A percentile compares a stretch with the other conserved stretches of the same genome.
phyloP scores from a whole-genome alignment of 179 eudicot species.

The Spinacia oleracea region DNA sequence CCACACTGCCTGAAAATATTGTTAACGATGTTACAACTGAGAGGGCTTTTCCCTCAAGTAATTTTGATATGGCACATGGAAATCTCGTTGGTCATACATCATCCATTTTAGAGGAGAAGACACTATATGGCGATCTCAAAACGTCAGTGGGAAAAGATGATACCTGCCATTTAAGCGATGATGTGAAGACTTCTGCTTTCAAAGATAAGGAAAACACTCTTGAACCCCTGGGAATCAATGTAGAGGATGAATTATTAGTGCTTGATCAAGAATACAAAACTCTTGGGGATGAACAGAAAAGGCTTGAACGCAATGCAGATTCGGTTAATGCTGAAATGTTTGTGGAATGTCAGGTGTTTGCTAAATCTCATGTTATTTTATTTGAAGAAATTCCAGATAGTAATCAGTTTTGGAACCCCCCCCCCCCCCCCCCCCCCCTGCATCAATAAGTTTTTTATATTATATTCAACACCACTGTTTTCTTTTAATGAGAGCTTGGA shows the following conservation, averaged over 20 bases:
- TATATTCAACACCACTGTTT: not conserved
- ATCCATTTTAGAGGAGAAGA: constrained; percentile 29
- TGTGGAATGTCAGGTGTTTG: constrained; percentile 90
- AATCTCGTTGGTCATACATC: constrained; percentile 22
- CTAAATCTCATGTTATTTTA: constrained; percentile 5
- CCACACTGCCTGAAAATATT: constrained; percentile 17
- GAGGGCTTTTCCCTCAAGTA: constrained; percentile 11
- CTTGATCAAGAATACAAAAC: constrained; percentile 57
- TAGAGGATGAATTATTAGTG: constrained; percentile 69
- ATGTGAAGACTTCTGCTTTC: constrained; percentile 19
- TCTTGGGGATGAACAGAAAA: constrained; percentile 75
- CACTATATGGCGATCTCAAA: constrained; percentile 25
- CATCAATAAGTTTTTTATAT: not conserved
- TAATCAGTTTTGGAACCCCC: not conserved
- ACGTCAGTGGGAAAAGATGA: constrained; percentile 32
- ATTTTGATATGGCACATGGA: constrained; percentile 19
- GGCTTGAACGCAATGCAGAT: constrained; percentile 87
- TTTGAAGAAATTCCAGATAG: not conserved
- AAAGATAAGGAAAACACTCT: constrained; percentile 33
- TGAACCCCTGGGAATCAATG: constrained; percentile 43
- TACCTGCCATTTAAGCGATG: constrained; percentile 26
- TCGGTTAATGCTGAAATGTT: constrained; percentile 90
- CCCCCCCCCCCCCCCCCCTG: too few species aligned
- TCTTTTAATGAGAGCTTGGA: not conserved
- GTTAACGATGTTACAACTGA: constrained; percentile 31